Percentiles rank a stretch among this genome's conserved stretches.
phyloP scores from a whole-genome alignment of 2,329 filamentous ascomycete genomes.

The Talaromyces albobiverticillius region DNA sequence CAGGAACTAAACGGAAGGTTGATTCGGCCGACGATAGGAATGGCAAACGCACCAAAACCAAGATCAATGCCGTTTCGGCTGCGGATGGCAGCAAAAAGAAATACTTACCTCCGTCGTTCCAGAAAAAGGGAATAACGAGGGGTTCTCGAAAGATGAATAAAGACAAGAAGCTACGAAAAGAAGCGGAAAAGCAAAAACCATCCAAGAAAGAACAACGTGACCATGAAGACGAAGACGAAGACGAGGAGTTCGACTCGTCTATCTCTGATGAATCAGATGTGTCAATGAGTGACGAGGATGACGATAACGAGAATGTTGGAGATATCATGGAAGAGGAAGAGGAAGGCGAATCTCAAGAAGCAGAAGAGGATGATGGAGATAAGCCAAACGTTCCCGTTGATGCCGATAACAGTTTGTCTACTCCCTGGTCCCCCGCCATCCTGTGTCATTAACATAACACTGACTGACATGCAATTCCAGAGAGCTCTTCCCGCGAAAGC shows the following conservation, averaged over 20 bases:
- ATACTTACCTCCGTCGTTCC: conserved; percentile 7
- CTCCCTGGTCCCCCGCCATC: background rate
- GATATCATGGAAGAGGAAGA: conserved; percentile 21
- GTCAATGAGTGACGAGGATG: conserved; percentile 47
- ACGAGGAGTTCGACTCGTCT: conserved; percentile 51
- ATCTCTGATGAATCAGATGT: conserved; percentile 52
- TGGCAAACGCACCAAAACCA: conserved; percentile 41
- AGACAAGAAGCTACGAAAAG: conserved; percentile 23
- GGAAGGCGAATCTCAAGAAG: conserved; percentile 22
- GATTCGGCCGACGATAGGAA: conserved; percentile 37
- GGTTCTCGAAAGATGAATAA: conserved; percentile 25
- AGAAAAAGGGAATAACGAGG: conserved; percentile 13
- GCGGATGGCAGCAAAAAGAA: conserved; percentile 10
- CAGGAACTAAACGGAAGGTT: conserved; percentile 40
- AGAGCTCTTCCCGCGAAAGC: conserved; percentile 75
- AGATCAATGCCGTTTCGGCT: conserved; percentile 20
- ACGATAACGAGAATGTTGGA: conserved; percentile 37
- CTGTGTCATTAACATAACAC: background rate
- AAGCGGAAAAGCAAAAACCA: conserved; percentile 31
- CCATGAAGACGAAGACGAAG: conserved; percentile 37
- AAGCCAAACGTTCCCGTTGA: conserved; percentile 5
- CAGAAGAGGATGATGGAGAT: conserved; percentile 19
- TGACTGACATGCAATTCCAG: conserved; percentile 36
- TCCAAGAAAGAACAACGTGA: conserved; percentile 32
- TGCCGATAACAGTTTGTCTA: conserved; percentile 10